These are phyloP conservation scores for Inga laurina DNA, from an alignment of 306 rosid genomes.

Conservation along the genomic window DNA sequence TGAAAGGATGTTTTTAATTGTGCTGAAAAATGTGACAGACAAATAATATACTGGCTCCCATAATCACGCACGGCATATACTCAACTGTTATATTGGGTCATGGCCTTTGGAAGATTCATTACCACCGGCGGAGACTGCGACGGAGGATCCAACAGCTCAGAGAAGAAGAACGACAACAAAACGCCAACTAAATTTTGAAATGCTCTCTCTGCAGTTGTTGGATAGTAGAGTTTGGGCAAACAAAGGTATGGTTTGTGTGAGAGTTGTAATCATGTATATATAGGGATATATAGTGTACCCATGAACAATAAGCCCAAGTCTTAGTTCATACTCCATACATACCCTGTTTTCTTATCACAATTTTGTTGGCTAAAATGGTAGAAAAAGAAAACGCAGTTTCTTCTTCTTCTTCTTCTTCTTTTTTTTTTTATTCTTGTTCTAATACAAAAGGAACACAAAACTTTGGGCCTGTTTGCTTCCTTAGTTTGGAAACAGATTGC, in stretches of 20 bases:
- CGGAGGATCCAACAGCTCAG: constrained; percentile 81
- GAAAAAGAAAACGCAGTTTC: background rate
- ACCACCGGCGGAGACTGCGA: constrained; percentile 76
- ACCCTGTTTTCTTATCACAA: constrained; percentile 5
- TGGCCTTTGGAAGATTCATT: constrained; percentile 95
- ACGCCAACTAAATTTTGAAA: constrained; percentile 40
- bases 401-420: background rate
- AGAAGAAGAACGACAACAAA: constrained; percentile 55
- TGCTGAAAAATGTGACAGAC: constrained; percentile 59
- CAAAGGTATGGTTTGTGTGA: constrained; percentile 42
- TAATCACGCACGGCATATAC: constrained; percentile 92
- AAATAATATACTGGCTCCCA: constrained; percentile 88
- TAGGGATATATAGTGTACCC: constrained; percentile 9
- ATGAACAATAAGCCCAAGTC: constrained; percentile 27
- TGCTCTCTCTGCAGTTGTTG: background rate
- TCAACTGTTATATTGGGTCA: constrained; percentile 92
- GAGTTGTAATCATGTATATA: constrained; percentile 40
- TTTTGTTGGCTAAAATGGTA: constrained; percentile 16
- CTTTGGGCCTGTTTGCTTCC: background rate
- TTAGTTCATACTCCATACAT: background rate
- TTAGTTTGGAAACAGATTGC: no score
- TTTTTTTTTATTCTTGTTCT: background rate
- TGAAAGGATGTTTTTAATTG: constrained; percentile 1
- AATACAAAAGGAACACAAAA: background rate
- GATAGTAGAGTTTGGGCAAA: constrained; percentile 20